Base-by-base conservation (phyloP, 371 early-diverging fungal genomes). In the Blakeslea trispora region DNA sequence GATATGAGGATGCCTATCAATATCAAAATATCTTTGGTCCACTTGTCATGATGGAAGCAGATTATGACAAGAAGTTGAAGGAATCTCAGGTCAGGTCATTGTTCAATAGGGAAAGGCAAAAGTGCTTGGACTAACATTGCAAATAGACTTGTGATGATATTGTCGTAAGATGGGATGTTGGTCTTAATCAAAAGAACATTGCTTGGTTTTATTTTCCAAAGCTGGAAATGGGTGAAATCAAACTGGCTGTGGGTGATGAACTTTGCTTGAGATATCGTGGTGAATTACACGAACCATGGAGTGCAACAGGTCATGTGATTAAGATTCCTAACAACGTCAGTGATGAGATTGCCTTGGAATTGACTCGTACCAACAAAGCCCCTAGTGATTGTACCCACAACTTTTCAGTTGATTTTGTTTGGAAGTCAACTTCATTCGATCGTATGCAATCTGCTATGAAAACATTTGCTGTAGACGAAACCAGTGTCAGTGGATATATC, bases 391-490 rank as follows among this genome's bases (percentile, higher is more conserved):
- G 92, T 66, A 91, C 93, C n/a, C 91, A 89, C 69, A 94, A 94
- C 67, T 98, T 96, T 64, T 86, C 91, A 4, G 91, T 99, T n/a
- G 98, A 99, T 59, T 98, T 96, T 83, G 96, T 99, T 11, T 99
- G 99, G 99, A 97, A 98, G 72, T 89, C 95, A 13, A 94, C 94
- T 1, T 91, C 94, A 23, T 99, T 95, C 74, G 97, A 98, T 65
- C 86, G 95, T 50, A 97, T 97, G 96, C 96, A 95, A 68, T 69
- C 81, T 44, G 96, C 97, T 3, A 89, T 97, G 91, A 94, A 93
- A 63, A 93, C 87, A 2, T 97, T 97, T 86, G 95, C 97, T 17
- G 86, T 94, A 4, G 94, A 96, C 71, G 95, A 95, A 59, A 87
- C 85, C 0, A 92, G 93, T 24, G 94, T 98, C 22, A 94, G 94